Conservation (phyloP, 306 rosid species). For the Lathyrus oleraceus region DNA sequence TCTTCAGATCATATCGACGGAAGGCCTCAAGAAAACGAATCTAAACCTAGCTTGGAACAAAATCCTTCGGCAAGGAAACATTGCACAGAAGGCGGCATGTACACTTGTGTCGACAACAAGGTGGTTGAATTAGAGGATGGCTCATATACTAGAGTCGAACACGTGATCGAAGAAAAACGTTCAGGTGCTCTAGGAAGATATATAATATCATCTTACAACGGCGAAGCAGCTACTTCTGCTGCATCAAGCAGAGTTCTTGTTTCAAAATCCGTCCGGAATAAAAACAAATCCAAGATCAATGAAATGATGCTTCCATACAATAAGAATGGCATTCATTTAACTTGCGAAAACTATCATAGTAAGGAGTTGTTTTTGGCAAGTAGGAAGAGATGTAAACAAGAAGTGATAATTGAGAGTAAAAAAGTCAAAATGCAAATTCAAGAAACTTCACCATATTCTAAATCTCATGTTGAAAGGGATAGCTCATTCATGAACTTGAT, state of each 20-base stretch:
- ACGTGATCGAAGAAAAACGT: slow-evolving; percentile 33
- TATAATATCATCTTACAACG: slow-evolving; percentile 33
- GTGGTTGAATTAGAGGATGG: slow-evolving; percentile 34
- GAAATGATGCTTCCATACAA: slow-evolving; percentile 31
- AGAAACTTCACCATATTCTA: slow-evolving; percentile 43
- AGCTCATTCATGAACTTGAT: slow-evolving; percentile 91
- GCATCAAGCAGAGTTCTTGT: slow-evolving; percentile 32
- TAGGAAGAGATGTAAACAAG: slow-evolving; percentile 60
- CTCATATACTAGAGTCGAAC: slow-evolving; percentile 30
- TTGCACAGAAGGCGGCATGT: slow-evolving; percentile 35
- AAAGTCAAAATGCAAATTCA: slow-evolving; percentile 50
- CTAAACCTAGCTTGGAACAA: slow-evolving; percentile 36
- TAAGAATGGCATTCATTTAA: slow-evolving; percentile 44
- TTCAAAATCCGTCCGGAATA: slow-evolving; percentile 26
- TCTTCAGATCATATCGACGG: slow-evolving; percentile 44
- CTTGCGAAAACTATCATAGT: slow-evolving; percentile 66
- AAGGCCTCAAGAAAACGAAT: slow-evolving; percentile 41
- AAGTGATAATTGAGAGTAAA: slow-evolving; percentile 50
- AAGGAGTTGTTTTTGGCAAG: slow-evolving; percentile 41
- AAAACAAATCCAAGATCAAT: slow-evolving; percentile 37
- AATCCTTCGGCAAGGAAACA: slow-evolving; percentile 37
- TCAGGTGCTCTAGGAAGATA: slow-evolving; percentile 27
- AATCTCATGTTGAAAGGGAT: slow-evolving; percentile 45
- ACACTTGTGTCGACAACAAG: slow-evolving; percentile 36
- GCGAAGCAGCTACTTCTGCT: slow-evolving; percentile 37